Evolutionary conservation across 495 filamentous ascomycete genomes (phyloP).

Genomic region (Podospora didyma): DNA sequence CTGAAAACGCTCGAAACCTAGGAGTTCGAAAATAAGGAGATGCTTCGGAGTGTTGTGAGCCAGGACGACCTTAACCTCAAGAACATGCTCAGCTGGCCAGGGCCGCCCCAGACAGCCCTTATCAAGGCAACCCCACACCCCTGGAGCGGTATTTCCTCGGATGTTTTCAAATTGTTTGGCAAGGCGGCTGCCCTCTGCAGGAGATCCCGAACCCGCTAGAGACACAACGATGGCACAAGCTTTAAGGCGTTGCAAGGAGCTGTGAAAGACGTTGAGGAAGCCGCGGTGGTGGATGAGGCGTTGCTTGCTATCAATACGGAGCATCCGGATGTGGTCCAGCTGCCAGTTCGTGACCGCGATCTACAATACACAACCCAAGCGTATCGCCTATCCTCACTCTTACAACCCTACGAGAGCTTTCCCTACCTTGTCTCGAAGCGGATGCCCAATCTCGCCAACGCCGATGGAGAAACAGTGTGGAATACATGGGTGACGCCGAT

Average conservation of each 20-base stretch:
- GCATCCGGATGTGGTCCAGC: neutral
- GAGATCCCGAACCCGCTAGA: conserved; percentile 29
- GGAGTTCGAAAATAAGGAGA: conserved; percentile 13
- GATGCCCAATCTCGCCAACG: conserved; percentile 14
- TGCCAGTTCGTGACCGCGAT: neutral
- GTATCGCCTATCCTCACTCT: conserved; percentile 27
- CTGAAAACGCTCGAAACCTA: conserved; percentile 18
- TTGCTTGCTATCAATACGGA: conserved; percentile 14
- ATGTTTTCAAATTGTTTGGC: conserved; percentile 27
- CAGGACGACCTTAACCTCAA: conserved; percentile 26
- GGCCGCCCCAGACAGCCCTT: conserved; percentile 12
- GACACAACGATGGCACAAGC: conserved; percentile 25
- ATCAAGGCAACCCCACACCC: conserved; percentile 15
- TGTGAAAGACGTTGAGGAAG: conserved; percentile 28
- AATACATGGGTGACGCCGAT: conserved; percentile 22
- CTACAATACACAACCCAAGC: conserved; percentile 24
- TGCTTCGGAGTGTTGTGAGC: conserved; percentile 33
- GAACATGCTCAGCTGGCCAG: conserved; percentile 35
- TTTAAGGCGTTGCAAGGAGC: conserved; percentile 24
- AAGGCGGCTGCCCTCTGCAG: conserved; percentile 30
- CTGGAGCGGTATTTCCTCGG: conserved; percentile 28
- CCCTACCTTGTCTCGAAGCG: conserved; percentile 26
- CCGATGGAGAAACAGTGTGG: conserved; percentile 16
- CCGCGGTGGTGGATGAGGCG: conserved; percentile 20
- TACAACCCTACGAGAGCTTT: conserved; percentile 32